Evolutionary conservation across 352 stramenopile species (phyloP).

Genomic region (Phytophthora hibernalis): DNA sequence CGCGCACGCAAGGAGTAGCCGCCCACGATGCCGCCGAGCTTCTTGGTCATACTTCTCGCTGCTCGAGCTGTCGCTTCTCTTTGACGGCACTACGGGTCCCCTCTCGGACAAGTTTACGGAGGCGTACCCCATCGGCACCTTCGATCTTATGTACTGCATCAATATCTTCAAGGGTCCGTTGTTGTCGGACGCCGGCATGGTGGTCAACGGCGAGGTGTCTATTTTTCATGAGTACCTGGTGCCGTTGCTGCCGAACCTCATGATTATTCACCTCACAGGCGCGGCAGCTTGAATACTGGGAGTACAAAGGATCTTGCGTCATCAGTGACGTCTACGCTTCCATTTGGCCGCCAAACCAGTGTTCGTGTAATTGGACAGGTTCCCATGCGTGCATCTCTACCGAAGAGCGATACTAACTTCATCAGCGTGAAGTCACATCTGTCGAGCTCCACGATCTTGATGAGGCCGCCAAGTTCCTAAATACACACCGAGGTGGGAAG

Average conservation of each 20-base stretch:
- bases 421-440: no score
- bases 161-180: conserved; percentile 87
- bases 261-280: conserved; percentile 79
- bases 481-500: no score
- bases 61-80: conserved; percentile 76
- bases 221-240: conserved; percentile 68
- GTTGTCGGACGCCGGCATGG: conserved; percentile 73
- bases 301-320: no score
- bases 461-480: no score
- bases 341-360: no score
- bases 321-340: no score
- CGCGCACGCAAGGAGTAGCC: conserved; percentile 66
- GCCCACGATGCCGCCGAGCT: conserved; percentile 77
- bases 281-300: no score
- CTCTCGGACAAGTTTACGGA: conserved; percentile 87
- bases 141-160: conserved; percentile 90
- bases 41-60: conserved; percentile 69
- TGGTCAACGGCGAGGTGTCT: conserved; percentile 73
- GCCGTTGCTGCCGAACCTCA: conserved; percentile 64
- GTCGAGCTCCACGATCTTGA: no score
- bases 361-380: no score
- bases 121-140: conserved; percentile 81
- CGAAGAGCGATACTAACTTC: no score
- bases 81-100: conserved; percentile 79
- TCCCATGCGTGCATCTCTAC: no score